Evolutionary conservation across 2,329 filamentous ascomycete species (phyloP), one percentile per base, ranked within the genome.

Genomic region (Parascedosporium putredinis): DNA sequence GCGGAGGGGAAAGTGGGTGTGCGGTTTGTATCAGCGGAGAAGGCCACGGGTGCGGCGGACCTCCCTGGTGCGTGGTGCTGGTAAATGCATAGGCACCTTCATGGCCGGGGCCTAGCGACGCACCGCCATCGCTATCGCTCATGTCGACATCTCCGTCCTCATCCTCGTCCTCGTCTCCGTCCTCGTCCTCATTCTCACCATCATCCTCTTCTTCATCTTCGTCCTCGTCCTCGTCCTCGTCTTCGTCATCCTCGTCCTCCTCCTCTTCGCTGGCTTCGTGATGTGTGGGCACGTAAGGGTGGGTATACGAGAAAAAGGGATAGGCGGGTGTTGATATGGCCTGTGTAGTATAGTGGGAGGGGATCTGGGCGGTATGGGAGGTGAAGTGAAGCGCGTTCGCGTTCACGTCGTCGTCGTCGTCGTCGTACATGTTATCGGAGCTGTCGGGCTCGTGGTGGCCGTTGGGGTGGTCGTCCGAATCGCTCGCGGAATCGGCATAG

Each of bases 111-210:
- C 20, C 50, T 9, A 64, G 50, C 29, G 60, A 55, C 46, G 56
- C 62, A 42, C 64, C 63, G 24, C 62, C 61, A 49, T 67, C 63
- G 49, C 57, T 60, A 20, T 66, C 65, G 56, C 60, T 64, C 62
- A 67, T 62, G 31, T 60, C 60, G 29, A 61, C 50, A 33, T 66
- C 63, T 54, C 62, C 54, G 27, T 60, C 58, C 25, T 55, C 51
- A 18, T 55, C 52, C 12, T 55, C 42, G 45, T 57, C 52, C 36
- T 50, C 49, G 33, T 45, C 47, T 6, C 33, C 38, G 27, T 20
- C 16, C 5, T 4, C 24, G 25, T 40, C 50, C n/a, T n/a, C n/a
- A n/a, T n/a, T n/a, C n/a, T 67, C 63, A 48, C 57, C 60, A 20
- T 66, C 65, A 56, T 59, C 64, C 62, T 67, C 62, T 29, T 60